Percentiles rank a stretch among this genome's conserved stretches.
These are phyloP conservation scores for Raphanus sativus DNA, from an alignment of 345 rosid genomes.

Conservation along the genomic window DNA sequence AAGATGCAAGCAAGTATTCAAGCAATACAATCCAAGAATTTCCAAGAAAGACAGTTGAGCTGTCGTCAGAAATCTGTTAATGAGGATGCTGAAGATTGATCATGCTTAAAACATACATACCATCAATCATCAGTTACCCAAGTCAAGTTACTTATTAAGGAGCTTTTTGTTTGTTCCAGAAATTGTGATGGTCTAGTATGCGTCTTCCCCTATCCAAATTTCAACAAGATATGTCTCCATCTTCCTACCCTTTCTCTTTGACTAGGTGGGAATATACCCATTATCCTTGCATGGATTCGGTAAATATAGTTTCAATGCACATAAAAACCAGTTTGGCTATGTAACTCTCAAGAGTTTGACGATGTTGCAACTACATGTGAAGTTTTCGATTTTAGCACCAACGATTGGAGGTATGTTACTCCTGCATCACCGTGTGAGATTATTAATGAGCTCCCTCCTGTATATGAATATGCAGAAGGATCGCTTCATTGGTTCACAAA, in stretches of 20 bases:
- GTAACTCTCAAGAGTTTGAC: not conserved
- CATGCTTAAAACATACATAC: not conserved
- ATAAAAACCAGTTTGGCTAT: not conserved
- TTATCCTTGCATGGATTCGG: not conserved
- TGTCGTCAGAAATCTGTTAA: not conserved
- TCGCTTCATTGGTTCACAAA: not conserved
- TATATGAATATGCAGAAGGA: not conserved
- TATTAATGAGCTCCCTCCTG: not conserved
- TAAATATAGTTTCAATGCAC: not conserved
- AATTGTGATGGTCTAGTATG: not conserved
- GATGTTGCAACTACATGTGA: not conserved
- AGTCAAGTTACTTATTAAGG: not conserved
- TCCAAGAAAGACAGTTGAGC: not conserved
- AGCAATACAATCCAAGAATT: not conserved
- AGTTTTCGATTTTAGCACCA: conserved; percentile 4
- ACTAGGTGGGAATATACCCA: not conserved
- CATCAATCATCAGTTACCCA: not conserved
- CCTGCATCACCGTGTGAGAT: not conserved
- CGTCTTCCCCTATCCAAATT: not conserved
- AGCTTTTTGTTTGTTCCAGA: not conserved
- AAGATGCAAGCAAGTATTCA: too few species aligned
- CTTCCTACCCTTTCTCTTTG: not conserved
- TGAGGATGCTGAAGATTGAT: not conserved
- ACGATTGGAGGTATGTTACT: not conserved
- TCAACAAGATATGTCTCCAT: not conserved